Evolutionary conservation across 2,329 filamentous ascomycete species (phyloP).

Genomic region (Stromatinia cepivora): DNA sequence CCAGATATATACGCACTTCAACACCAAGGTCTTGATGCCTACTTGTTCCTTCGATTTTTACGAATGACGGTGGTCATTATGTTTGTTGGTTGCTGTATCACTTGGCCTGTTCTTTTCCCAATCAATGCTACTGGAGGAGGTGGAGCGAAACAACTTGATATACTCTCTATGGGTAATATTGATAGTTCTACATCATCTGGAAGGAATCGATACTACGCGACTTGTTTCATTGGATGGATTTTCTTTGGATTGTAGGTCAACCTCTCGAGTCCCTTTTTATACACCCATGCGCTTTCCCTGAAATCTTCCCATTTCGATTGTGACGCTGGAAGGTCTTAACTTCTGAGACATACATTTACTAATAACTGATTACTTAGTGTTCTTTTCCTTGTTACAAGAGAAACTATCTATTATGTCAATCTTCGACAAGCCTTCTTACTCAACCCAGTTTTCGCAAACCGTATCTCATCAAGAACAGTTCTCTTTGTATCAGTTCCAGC

Average conservation of each 20-base stretch:
- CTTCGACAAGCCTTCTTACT: slow-evolving; percentile 89
- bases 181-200: slow-evolving; percentile 51
- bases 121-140: slow-evolving; percentile 82
- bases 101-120: slow-evolving; percentile 83
- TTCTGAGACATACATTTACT: neutral
- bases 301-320: neutral
- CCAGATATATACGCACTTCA: slow-evolving; percentile 80
- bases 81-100: slow-evolving; percentile 79
- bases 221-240: slow-evolving; percentile 71
- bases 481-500: slow-evolving; percentile 84
- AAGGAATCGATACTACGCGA: slow-evolving; percentile 71
- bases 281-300: too few relatives aligned
- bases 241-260: slow-evolving; percentile 68
- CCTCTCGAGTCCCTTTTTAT: neutral
- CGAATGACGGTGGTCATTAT: slow-evolving; percentile 77
- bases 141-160: slow-evolving; percentile 64
- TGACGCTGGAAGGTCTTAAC: too few relatives aligned
- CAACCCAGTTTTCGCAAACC: slow-evolving; percentile 78
- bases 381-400: slow-evolving; percentile 82
- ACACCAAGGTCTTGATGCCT: slow-evolving; percentile 89
- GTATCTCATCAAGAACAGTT: slow-evolving; percentile 86
- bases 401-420: slow-evolving; percentile 90
- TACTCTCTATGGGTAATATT: slow-evolving; percentile 79
- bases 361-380: slow-evolving; percentile 46
- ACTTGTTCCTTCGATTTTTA: slow-evolving; percentile 85